Evolutionary conservation across 2,329 filamentous ascomycete genomes (phyloP), one percentile per base, ranked within the genome.

Genomic region (Penicillium italicum): DNA sequence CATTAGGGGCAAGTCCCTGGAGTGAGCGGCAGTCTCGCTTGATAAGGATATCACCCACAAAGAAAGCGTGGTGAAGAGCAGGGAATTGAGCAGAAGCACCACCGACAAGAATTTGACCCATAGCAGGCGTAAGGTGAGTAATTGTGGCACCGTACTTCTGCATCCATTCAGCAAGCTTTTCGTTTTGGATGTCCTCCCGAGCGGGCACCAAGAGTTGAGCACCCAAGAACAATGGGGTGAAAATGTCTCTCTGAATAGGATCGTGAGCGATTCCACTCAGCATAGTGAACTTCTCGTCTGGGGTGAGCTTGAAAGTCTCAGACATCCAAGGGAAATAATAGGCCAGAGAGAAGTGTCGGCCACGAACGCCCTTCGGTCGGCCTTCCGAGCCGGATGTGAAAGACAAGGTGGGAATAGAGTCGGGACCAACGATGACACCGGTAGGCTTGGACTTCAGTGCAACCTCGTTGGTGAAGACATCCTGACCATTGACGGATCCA

Each of bases 301-400:
- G 80, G 0, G 84, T 86, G 45, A 95, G 80, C 46, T 85, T 79
- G 72, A 97, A 97, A 2, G 79, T 85, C 74, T 94, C 77, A 0
- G 90, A 85, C 93, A 97, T 97, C 92, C 91, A 97, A 20, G 87
- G 85, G 69, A 93, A 95, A 76, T 96, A 97, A 66, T 88, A 86
- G 1, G 91, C 84, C 58, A 97, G 78, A 48, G 85, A 89, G 76
- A 88, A 97, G 74, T 97, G 93, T 14, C 93, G 83, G 1, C 93
- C 92, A 53, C 86, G 82, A 12, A 97, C 93, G 63, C 91, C 91
- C 78, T 96, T 96, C 33, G 91, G 91, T 62, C 83, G 80, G 43
- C 89, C 90, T 75, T 95, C 90, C 1, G 75, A 77, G 12, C 91
- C 91, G 7, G 80, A 85, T 1, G 89, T 91, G 70, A 90, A 91